These are phyloP conservation scores for Dioscorea cayenensis DNA, from an alignment of 116 monocot genomes.

Conservation along the genomic window DNA sequence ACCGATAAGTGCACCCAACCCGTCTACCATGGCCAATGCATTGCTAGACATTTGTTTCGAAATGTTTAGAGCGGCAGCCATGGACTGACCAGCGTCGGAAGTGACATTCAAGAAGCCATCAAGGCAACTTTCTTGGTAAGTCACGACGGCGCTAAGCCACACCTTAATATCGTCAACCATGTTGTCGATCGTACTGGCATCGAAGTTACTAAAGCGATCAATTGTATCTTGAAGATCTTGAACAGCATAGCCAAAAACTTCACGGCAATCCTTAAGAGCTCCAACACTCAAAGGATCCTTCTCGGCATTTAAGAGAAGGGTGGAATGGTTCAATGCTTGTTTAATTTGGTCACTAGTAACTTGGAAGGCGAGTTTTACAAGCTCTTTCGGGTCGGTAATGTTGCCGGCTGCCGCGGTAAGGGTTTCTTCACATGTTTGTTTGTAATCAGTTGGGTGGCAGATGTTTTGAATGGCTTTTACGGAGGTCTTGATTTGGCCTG, in stretches of 20 bases:
- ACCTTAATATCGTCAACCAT: slow-evolving; percentile 42
- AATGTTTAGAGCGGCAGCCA: slow-evolving; percentile 56
- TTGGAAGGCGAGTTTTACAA: slow-evolving; percentile 30
- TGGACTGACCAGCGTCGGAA: slow-evolving; percentile 28
- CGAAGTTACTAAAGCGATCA: slow-evolving; percentile 23
- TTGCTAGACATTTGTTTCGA: slow-evolving; percentile 56
- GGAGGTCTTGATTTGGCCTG: slow-evolving; percentile 6
- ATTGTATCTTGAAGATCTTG: slow-evolving; percentile 45
- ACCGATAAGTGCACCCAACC: slow-evolving; percentile 16
- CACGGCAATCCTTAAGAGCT: slow-evolving; percentile 32
- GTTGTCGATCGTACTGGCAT: slow-evolving; percentile 21
- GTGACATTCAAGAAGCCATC: slow-evolving; percentile 58
- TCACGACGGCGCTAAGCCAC: slow-evolving; percentile 60
- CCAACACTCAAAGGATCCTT: slow-evolving; percentile 22
- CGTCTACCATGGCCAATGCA: slow-evolving; percentile 46
- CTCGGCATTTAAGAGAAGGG: slow-evolving; percentile 11
- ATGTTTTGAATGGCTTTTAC: slow-evolving; percentile 43
- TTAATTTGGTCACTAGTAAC: slow-evolving; percentile 24
- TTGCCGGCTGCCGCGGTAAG: slow-evolving; percentile 31
- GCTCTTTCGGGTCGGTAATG: slow-evolving; percentile 35
- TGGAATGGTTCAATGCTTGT: slow-evolving; percentile 31
- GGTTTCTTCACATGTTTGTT: slow-evolving; percentile 32
- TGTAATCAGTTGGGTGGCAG: slow-evolving; percentile 54
- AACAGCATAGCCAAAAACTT: slow-evolving; percentile 53
- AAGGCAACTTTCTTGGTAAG: slow-evolving; percentile 69